Conservation (phyloP, 2,329 filamentous ascomycete genomes). For the Aspergillus brasiliensis region DNA sequence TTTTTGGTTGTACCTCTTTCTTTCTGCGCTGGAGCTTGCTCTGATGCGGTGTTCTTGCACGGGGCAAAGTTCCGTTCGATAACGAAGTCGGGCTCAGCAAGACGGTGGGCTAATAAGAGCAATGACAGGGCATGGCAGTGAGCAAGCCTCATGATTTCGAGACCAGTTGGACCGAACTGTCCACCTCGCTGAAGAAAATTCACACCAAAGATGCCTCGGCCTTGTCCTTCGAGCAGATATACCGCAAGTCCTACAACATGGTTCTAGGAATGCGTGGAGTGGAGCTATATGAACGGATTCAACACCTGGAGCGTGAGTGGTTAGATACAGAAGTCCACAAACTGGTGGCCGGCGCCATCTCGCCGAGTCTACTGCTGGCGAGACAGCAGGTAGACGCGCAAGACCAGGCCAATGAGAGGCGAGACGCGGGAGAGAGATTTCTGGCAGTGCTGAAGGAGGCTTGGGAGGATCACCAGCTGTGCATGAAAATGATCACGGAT, state of each 20-base stretch:
- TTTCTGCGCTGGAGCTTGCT: conserved; percentile 6
- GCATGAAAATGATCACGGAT: conserved; percentile 96
- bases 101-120: neutral
- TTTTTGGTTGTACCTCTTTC: conserved; percentile 11
- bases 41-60: neutral
- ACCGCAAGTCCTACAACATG: conserved; percentile 90
- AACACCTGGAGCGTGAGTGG: conserved; percentile 79
- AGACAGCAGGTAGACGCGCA: conserved; percentile 51
- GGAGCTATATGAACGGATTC: conserved; percentile 77
- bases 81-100: neutral
- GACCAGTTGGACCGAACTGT: conserved; percentile 76
- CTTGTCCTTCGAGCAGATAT: conserved; percentile 93
- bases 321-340: conserved; percentile 73
- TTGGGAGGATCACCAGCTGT: conserved; percentile 88
- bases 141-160: conserved; percentile 75
- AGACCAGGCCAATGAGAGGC: conserved; percentile 70
- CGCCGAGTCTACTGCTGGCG: conserved; percentile 65
- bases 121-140: conserved; percentile 54
- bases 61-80: neutral
- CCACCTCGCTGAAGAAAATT: conserved; percentile 79
- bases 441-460: conserved; percentile 72
- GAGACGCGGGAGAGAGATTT: conserved; percentile 80
- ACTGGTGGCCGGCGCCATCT: conserved; percentile 70
- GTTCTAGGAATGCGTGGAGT: conserved; percentile 86
- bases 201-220: conserved; percentile 87